phyloP scores from a whole-genome alignment of 2,329 filamentous ascomycete genomes.

The Parastagonospora nodorum region DNA sequence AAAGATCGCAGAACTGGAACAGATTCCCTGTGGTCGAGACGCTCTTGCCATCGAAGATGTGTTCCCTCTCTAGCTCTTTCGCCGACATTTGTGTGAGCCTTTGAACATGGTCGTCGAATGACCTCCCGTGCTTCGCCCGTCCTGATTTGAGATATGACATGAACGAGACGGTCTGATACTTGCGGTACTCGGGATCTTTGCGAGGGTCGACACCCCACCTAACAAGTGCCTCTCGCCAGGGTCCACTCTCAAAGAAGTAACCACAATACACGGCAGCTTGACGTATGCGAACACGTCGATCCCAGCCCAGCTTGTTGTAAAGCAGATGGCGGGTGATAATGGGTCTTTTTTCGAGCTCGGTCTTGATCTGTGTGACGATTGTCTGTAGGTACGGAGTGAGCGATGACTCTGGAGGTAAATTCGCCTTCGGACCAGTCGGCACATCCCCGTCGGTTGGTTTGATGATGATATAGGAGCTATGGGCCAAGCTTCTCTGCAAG shows the following conservation, averaged over 20 bases:
- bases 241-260: slow-evolving; percentile 91
- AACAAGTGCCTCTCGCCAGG: slow-evolving; percentile 87
- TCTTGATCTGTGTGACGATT: slow-evolving; percentile 67
- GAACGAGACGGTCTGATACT: slow-evolving; percentile 77
- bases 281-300: slow-evolving; percentile 64
- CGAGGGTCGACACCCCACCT: slow-evolving; percentile 87
- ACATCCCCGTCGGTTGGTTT: slow-evolving; percentile 66
- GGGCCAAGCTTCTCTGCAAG: slow-evolving; percentile 31
- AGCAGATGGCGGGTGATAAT: slow-evolving; percentile 86
- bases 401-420: slow-evolving; percentile 56
- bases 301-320: slow-evolving; percentile 69
- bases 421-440: slow-evolving; percentile 64
- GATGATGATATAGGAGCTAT: slow-evolving; percentile 54
- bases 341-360: slow-evolving; percentile 73
- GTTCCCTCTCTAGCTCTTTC: slow-evolving; percentile 47
- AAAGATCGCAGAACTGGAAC: slow-evolving; percentile 93
- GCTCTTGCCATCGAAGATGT: slow-evolving; percentile 81
- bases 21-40: slow-evolving; percentile 82
- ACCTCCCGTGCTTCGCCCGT: slow-evolving; percentile 28
- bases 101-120: slow-evolving; percentile 32
- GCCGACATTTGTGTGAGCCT: slow-evolving; percentile 27
- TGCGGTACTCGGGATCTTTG: slow-evolving; percentile 72
- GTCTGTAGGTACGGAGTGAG: slow-evolving; percentile 64
- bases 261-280: slow-evolving; percentile 81
- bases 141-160: slow-evolving; percentile 39